Base-by-base conservation (phyloP, 78 protist species). In the Dictyostelium purpureum region DNA sequence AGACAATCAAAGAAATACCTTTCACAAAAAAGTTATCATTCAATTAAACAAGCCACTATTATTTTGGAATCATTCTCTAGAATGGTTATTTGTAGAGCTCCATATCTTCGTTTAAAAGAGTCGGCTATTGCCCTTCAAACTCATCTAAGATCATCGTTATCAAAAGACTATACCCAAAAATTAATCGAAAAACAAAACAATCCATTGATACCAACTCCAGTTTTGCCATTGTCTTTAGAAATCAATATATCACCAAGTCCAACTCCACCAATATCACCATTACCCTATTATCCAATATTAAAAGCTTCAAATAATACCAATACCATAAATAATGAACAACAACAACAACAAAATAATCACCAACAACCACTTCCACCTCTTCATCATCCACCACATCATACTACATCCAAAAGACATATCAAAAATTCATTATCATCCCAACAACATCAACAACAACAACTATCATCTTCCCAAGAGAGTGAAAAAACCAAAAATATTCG, bases 201-300 rank as follows among this genome's bases (percentile, higher is more conserved):
- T 4, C 11, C 26, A 14, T n/a, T n/a, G 35, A 14, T 10, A n/a
- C 4, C 63, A 56, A 14, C 63, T 14, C 66, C 66, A 11, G 66
- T 59, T 7, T n/a, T 59, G 66, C 66, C 66, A 21, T 2, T 19
- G 6, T 76, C 82, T 3, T 24, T n/a, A n/a, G n/a, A n/a, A n/a
- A n/a, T n/a, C n/a, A n/a, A 43, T 7, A 18, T 31, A 31, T 42
- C 71, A 33, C n/a, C 71, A 63, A 63, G 26, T 33, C 71, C 71
- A 33, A 45, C 89, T 6, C 89, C 89, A 9, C 89, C 89, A 3
- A 40, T 69, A 2, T 81, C 89, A 26, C 89, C 89, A 21, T 11
- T 65, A 1, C 16, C 40, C 10, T 57, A 38, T 38, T 77, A 38
- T 57, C 21, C 83, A 51, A 21, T 51, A 40, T 14, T 14, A 49